phyloP scores from a whole-genome alignment of 306 rosid genomes.

The Sophora flavescens region DNA sequence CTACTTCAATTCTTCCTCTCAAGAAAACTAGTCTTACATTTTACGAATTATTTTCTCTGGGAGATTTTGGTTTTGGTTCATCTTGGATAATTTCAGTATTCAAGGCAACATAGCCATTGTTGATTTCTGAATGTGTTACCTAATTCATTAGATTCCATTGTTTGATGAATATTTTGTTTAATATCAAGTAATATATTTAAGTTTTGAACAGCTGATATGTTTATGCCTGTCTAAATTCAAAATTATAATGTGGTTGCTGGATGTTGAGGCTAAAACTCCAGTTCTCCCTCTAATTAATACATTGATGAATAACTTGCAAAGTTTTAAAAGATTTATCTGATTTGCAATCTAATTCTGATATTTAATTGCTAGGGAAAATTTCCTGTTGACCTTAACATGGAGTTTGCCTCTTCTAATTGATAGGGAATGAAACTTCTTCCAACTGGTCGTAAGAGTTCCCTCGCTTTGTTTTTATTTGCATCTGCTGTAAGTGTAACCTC shows the following conservation, averaged over 20 bases:
- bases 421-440: conserved; percentile 99
- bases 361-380: conserved; percentile 15
- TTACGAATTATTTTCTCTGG: conserved; percentile 30
- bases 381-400: conserved; percentile 35
- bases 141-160: conserved; percentile 17
- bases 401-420: conserved; percentile 50
- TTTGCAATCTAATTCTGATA: conserved; percentile 29
- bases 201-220: background rate
- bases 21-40: background rate
- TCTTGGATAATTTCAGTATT: conserved; percentile 27
- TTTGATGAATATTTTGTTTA: conserved; percentile 26
- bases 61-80: conserved; percentile 3
- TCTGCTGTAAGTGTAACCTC: conserved; percentile 68
- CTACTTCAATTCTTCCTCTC: conserved; percentile 18
- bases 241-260: background rate
- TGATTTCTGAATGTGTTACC: conserved; percentile 21
- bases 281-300: conserved; percentile 22
- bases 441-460: conserved; percentile 86
- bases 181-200: conserved; percentile 20
- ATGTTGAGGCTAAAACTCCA: conserved; percentile 19
- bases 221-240: conserved; percentile 29
- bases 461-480: conserved; percentile 78
- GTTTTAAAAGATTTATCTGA: background rate
- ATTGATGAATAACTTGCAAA: conserved; percentile 19
- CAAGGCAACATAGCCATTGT: conserved; percentile 33